These are phyloP conservation scores for Leptoxyphium fumago DNA, from an alignment of 2,329 filamentous ascomycete species.

Conservation along the genomic window DNA sequence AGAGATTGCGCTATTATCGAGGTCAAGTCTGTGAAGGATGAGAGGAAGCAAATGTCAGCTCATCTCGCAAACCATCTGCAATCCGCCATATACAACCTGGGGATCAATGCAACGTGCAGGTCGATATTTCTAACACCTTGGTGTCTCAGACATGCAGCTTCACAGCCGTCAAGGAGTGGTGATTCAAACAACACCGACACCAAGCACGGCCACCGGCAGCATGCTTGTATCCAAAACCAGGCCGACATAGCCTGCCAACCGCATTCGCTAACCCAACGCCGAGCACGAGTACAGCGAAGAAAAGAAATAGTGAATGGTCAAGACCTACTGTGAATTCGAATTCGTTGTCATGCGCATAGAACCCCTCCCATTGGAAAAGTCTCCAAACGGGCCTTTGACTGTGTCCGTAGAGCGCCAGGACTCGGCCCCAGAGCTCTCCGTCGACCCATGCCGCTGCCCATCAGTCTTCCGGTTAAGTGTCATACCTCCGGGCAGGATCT, in stretches of 20 bases:
- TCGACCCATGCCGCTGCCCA: conserved; percentile 46
- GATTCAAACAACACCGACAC: not conserved
- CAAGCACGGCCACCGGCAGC: no score
- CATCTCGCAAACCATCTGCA: no score
- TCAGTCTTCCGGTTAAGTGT: not conserved
- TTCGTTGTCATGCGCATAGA: conserved; percentile 27
- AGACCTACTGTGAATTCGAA: conserved; percentile 29
- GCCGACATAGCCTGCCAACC: not conserved
- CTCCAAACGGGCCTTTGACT: conserved; percentile 35
- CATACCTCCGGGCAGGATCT: not conserved
- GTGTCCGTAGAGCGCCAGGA: conserved; percentile 55
- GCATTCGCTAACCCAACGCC: not conserved
- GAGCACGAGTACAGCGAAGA: not conserved
- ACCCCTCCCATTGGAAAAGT: conserved; percentile 9
- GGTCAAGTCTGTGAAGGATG: conserved; percentile 24
- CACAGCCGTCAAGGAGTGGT: not conserved
- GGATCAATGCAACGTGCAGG: not conserved
- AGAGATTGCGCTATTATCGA: conserved; percentile 28
- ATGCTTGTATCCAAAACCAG: no score
- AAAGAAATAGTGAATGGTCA: not conserved
- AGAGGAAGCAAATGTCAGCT: no score
- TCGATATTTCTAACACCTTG: not conserved
- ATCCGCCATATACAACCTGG: no score
- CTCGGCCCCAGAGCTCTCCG: conserved; percentile 49
- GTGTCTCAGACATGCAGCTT: not conserved